Percentiles rank a stretch among this genome's conserved stretches.
Evolutionary conservation across 257 asterid genomes (phyloP).

Genomic region (Jaltomata sinuosa): DNA sequence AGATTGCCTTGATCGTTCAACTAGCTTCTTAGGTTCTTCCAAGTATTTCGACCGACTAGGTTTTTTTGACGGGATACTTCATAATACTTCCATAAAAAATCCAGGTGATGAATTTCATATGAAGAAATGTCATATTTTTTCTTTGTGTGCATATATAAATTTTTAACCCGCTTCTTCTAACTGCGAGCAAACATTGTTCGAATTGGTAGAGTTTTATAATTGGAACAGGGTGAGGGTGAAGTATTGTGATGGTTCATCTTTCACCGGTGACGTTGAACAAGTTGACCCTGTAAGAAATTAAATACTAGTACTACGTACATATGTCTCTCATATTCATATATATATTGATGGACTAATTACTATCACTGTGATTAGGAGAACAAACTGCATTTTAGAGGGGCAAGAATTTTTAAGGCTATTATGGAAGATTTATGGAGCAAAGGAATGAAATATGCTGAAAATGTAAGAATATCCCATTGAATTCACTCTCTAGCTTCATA

Average conservation of each 20-base stretch:
- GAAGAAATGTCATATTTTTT: too few species aligned
- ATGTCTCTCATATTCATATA: neutral
- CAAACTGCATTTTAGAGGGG: constrained; percentile 4
- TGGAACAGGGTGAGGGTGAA: constrained; percentile 73
- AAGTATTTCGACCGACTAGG: constrained; percentile 30
- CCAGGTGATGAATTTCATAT: constrained; percentile 40
- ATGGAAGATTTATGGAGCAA: constrained; percentile 24
- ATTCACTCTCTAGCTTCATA: too few species aligned
- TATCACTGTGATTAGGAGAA: neutral
- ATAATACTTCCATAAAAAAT: constrained; percentile 41
- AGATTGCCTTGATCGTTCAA: neutral
- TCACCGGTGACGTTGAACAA: constrained; percentile 67
- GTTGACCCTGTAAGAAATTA: constrained; percentile 68
- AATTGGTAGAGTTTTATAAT: constrained; percentile 45
- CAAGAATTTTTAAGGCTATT: constrained; percentile 20
- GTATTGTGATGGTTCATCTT: constrained; percentile 85
- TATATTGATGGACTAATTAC: too few species aligned
- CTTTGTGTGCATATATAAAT: neutral
- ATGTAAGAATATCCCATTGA: constrained; percentile 1
- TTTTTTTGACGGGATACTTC: constrained; percentile 51
- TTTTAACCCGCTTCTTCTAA: neutral
- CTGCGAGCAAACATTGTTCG: neutral
- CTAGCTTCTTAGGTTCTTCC: constrained; percentile 43
- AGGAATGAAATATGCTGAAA: constrained; percentile 31
- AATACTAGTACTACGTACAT: neutral